These are phyloP conservation scores for Suillus plorans DNA, from an alignment of 768 basidiomycete genomes.

Conservation along the genomic window DNA sequence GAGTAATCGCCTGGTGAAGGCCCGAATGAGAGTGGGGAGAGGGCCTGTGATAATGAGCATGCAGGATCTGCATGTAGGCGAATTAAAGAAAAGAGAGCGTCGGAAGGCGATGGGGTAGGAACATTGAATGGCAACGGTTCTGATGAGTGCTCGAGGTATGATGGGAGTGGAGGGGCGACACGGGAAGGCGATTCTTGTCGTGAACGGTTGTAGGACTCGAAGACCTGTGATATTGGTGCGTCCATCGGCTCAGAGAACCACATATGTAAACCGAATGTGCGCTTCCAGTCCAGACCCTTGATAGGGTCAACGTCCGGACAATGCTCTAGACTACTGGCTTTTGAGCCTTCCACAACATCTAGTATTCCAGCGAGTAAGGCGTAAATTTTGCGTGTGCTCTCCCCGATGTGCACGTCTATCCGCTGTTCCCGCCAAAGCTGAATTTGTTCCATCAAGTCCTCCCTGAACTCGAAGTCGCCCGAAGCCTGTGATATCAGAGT, in stretches of 20 bases:
- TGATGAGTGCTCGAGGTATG: constrained; percentile 44
- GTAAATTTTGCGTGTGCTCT: constrained; percentile 75
- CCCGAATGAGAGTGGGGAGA: constrained; percentile 73
- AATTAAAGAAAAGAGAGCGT: constrained; percentile 82
- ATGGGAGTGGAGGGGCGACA: constrained; percentile 57
- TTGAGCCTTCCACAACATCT: constrained; percentile 54
- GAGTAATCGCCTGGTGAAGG: constrained; percentile 78
- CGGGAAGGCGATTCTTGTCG: constrained; percentile 37
- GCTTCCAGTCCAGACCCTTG: constrained; percentile 88
- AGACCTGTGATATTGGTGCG: constrained; percentile 67
- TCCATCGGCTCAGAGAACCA: constrained; percentile 84
- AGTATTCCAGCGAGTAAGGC: constrained; percentile 80
- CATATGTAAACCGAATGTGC: constrained; percentile 83
- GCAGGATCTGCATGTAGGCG: constrained; percentile 73
- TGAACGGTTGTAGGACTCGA: constrained; percentile 55
- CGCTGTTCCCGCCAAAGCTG: constrained; percentile 80
- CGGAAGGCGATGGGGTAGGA: constrained; percentile 47
- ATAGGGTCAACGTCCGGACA: constrained; percentile 61
- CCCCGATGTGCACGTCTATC: constrained; percentile 65
- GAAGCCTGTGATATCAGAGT: constrained; percentile 87
- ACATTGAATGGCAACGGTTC: constrained; percentile 40
- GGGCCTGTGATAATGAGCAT: constrained; percentile 64
- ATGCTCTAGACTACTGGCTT: constrained; percentile 50
- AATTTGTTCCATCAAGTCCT: constrained; percentile 73
- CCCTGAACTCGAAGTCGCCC: constrained; percentile 71